phyloP scores from a whole-genome alignment of 192 early-diverging fungal species.

The Gryganskiella cystojenkinii region DNA sequence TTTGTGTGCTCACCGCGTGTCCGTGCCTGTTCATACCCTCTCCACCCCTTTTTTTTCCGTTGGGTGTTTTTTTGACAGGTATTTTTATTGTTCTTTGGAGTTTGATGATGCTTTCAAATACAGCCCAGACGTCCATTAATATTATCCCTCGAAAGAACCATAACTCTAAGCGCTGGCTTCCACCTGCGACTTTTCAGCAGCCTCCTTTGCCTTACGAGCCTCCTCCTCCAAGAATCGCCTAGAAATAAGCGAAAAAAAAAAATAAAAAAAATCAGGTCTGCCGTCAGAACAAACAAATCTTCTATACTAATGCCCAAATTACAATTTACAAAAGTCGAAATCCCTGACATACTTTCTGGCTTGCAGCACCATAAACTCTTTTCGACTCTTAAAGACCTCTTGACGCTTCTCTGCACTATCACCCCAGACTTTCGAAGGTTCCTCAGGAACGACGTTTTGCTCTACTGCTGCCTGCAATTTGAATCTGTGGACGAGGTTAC shows the following conservation, averaged over 20 bases:
- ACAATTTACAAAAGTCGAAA: too few species aligned
- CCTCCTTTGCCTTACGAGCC: slow-evolving; percentile 34
- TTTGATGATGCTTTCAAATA: too few species aligned
- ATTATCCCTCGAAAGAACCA: too few species aligned
- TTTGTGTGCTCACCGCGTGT: too few species aligned
- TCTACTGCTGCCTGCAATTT: slow-evolving; percentile 58
- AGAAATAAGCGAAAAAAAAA: background rate
- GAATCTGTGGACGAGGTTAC: slow-evolving; percentile 62
- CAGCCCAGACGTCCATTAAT: too few species aligned
- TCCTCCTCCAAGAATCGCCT: slow-evolving; percentile 46
- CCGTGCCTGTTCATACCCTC: background rate
- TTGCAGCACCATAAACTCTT: slow-evolving; percentile 76
- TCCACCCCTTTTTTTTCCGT: background rate
- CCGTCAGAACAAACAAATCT: background rate
- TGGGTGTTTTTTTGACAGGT: background rate
- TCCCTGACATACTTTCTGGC: slow-evolving; percentile 70
- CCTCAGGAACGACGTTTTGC: slow-evolving; percentile 43
- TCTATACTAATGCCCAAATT: too few species aligned
- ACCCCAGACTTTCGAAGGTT: slow-evolving; percentile 73
- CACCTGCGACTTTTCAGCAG: background rate
- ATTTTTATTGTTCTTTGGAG: too few species aligned
- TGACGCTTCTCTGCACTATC: slow-evolving; percentile 66
- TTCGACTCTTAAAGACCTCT: slow-evolving; percentile 69
- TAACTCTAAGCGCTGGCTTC: background rate
- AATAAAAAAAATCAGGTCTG: too few species aligned